Evolutionary conservation across 228 moss, liverwort and hornwort species (phyloP), one percentile per base, ranked within the genome.

Genomic region (Sphagnum magellanicum): DNA sequence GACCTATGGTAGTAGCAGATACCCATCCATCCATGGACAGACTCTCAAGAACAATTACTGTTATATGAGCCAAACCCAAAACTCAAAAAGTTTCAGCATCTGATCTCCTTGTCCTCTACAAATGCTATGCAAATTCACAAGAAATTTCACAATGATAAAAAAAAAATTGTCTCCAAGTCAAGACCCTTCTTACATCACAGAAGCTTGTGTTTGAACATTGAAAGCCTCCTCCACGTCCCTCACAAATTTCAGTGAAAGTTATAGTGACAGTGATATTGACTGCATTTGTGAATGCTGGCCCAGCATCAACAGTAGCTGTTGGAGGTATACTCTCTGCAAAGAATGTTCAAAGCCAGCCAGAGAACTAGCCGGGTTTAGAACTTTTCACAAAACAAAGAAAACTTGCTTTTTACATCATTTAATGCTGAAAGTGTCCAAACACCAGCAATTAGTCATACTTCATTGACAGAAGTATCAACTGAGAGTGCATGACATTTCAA

Each of bases 231-330:
- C 80, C 74, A 8, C 52, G 53, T 49, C 68, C 72, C 11, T 57
- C 68, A 50, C 86, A 86, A 52, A 32, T 14, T 59, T 86, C 74
- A 57, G 78, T 71, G 68, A 86, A 83, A 59, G 61, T 76, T 67
- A 86, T 10, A 8, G 63, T 68, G 6, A 83, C 80, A 6, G 80
- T 86, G 17, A 80, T 77, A 50, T 86, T 83, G n/a, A 83, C 63
- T 48, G 71, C 83, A 15, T 74, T 78, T 0, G 83, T 86, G 74
- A 17, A 78, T 10, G 77, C 58, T 1, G 53, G 50, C n/a, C 61
- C 73, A n/a, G 76, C 78, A 8, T 47, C 16, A 11, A 86, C 62
- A 15, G 76, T 50, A 4, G 83, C 75, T 51, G 86, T 83, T 53
- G 86, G 86, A 6, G 78, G 72, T 52, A 72, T 70, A 5, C 67